Evolutionary conservation across 2,329 filamentous ascomycete genomes (phyloP).

Genomic region (Xylariaceae sp.): DNA sequence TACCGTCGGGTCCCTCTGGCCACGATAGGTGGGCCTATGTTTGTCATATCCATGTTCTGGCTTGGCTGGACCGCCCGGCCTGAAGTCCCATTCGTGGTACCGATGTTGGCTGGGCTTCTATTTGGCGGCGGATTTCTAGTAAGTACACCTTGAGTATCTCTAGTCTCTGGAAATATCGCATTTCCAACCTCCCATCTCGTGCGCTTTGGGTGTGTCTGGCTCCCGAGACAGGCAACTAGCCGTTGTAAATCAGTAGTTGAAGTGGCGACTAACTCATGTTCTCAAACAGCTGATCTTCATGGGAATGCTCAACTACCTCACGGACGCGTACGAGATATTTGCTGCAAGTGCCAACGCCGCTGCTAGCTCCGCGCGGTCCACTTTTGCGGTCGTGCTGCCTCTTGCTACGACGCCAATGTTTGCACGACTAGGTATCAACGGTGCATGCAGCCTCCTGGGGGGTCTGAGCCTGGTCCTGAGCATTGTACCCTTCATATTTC

Average conservation of each 20-base stretch:
- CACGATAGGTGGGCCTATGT: conserved; percentile 64
- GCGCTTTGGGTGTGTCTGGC: too few species aligned
- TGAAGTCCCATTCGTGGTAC: conserved; percentile 47
- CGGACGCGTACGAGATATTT: conserved; percentile 64
- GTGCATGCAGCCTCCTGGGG: conserved; percentile 49
- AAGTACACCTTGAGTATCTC: too few species aligned
- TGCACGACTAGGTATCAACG: conserved; percentile 38
- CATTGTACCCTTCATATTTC: conserved; percentile 47
- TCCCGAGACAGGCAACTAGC: too few species aligned
- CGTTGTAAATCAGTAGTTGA: too few species aligned
- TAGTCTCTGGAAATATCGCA: too few species aligned
- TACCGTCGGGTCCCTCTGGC: conserved; percentile 68
- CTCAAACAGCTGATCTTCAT: conserved; percentile 65
- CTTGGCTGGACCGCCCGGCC: conserved; percentile 54
- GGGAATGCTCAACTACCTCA: conserved; percentile 57
- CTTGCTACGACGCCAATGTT: conserved; percentile 51
- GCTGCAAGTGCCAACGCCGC: conserved; percentile 54
- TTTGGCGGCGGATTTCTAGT: conserved; percentile 60
- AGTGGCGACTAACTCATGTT: too few species aligned
- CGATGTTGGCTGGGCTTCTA: conserved; percentile 55
- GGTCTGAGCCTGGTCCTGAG: conserved; percentile 48
- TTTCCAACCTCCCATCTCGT: too few species aligned
- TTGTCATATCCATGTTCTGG: conserved; percentile 54
- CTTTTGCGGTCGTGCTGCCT: conserved; percentile 53
- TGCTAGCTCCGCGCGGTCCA: conserved; percentile 42